These are phyloP conservation scores for Funneliformis caledonium DNA, from an alignment of 371 early-diverging fungal species.

Conservation along the genomic window DNA sequence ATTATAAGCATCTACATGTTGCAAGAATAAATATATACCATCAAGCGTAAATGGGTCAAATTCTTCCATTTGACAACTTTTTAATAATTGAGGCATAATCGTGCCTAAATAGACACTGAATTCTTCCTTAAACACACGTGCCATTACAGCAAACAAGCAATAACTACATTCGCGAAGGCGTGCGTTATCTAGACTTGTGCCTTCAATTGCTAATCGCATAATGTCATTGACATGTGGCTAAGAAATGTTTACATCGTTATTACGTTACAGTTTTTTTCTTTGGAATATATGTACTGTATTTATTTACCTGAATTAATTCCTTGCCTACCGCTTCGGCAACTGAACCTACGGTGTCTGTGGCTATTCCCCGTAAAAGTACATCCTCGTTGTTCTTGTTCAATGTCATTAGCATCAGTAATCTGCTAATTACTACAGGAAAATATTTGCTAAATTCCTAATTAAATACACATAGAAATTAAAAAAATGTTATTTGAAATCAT, in stretches of 20 bases:
- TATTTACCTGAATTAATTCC: slow-evolving; percentile 67
- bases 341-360: slow-evolving; percentile 85
- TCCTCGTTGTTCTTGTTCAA: slow-evolving; percentile 68
- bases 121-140: slow-evolving; percentile 82
- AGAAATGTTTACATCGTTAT: not conserved
- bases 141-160: slow-evolving; percentile 83
- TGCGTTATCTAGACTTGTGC: slow-evolving; percentile 70
- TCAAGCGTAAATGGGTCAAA: slow-evolving; percentile 53
- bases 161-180: slow-evolving; percentile 85
- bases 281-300: not conserved
- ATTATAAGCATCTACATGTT: not conserved
- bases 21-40: slow-evolving; percentile 44
- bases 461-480: not conserved
- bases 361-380: slow-evolving; percentile 79
- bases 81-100: slow-evolving; percentile 77
- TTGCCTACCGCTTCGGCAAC: slow-evolving; percentile 89
- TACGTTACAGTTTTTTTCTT: not conserved
- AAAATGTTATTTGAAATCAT: slow-evolving; percentile 13
- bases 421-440: slow-evolving; percentile 73
- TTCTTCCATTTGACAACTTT: slow-evolving; percentile 78
- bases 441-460: slow-evolving; percentile 69
- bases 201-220: slow-evolving; percentile 81
- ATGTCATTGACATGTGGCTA: slow-evolving; percentile 72
- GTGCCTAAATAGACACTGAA: slow-evolving; percentile 76
- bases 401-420: slow-evolving; percentile 74